Percentiles rank a stretch among this genome's conserved stretches.
phyloP scores from a whole-genome alignment of 129 eudicot species.

The Deinandra increscens region DNA sequence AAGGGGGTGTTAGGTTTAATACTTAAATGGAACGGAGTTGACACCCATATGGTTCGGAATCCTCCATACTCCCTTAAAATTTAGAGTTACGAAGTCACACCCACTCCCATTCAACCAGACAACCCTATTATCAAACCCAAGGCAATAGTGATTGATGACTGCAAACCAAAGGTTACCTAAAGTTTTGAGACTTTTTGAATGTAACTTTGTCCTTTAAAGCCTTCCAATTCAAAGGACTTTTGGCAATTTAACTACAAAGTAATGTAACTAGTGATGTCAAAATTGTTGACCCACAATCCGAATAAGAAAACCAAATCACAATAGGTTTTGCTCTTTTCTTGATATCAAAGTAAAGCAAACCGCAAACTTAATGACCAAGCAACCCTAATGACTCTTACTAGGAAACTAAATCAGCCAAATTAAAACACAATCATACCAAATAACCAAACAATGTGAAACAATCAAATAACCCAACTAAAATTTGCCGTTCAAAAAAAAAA shows the following conservation, averaged over 20 bases:
- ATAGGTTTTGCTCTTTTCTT: no score
- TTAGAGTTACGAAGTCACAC: neutral
- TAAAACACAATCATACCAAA: no score
- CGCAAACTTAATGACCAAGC: no score
- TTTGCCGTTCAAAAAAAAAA: no score
- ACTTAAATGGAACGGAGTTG: neutral
- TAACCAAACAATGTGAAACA: no score
- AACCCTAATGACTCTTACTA: no score
- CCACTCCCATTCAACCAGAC: neutral
- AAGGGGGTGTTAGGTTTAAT: neutral
- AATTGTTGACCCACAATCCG: no score
- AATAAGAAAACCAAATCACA: no score
- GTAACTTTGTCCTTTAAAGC: neutral
- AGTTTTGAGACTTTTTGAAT: neutral
- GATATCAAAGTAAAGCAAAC: no score
- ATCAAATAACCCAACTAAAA: no score
- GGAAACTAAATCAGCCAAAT: no score
- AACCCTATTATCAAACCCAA: neutral
- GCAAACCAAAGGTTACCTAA: constrained; percentile 5
- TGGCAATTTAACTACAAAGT: neutral
- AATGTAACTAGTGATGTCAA: neutral
- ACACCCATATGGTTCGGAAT: neutral
- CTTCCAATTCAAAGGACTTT: neutral
- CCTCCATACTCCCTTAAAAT: neutral
- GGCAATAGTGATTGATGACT: neutral